Evolutionary conservation across 495 filamentous ascomycete species (phyloP), one percentile per base, ranked within the genome.

Genomic region (Cryomyces minteri): DNA sequence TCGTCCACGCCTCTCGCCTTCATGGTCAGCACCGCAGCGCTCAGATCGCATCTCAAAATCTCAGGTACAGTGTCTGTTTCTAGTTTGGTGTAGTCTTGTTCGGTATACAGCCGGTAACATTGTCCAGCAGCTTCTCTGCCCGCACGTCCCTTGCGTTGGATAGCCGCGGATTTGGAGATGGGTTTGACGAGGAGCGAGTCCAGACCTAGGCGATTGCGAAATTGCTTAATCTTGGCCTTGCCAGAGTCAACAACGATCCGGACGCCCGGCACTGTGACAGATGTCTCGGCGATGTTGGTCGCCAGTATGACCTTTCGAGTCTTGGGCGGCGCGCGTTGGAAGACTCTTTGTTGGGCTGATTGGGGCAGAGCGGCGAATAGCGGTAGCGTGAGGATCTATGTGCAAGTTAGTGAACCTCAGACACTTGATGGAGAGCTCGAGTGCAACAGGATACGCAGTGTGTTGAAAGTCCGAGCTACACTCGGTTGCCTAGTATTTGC

Each of bases 251-350:
- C 68, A 31, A 99, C 92, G 54, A 75, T 84, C 3, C 86, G 75
- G 4, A 99, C 86, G 2, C 92, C 92, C 6, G 88, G 78, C 0
- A 99, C 87, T 0, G 92, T 99, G 44, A 99, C 80, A 1, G 92
- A 99, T 0, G 92, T 96, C 55, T 99, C 92, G 25, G 92, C 92
- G 51, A 99, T 95, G 59, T 99, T 99, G 10, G 92, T 99, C 0
- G 87, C 74, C 4, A 99, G 69, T 8, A 99, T 84, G 6, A 99
- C 63, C 54, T 96, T 99, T 36, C 92, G 73, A 0, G 82, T 93
- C 40, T 67, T 69, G 14, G 74, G 72, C 1, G 83, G 80, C 30
- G 84, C 69, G 5, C 80, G 82, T 28, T 76, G 67, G 56, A 99
- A 99, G 28, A 88, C 83, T 14, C 76, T 69, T 52, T 93, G 83